phyloP scores from a whole-genome alignment of 225 moss, liverwort and hornwort genomes.

The Marchantia paleacea region DNA sequence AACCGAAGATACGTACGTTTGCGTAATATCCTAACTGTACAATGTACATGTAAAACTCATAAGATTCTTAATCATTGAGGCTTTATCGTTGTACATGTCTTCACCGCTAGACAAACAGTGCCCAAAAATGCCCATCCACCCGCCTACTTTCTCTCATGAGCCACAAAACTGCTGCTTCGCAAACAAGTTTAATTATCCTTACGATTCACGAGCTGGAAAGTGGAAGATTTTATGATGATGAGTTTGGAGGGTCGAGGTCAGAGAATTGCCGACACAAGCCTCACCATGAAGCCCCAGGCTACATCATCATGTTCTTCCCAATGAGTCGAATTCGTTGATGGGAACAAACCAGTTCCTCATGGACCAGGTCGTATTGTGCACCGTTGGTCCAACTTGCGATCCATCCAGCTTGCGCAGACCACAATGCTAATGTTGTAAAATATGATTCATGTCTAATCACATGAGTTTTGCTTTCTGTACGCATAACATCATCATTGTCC shows the following conservation, averaged over 20 bases:
- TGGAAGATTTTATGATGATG: not conserved
- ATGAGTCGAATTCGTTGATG: not conserved
- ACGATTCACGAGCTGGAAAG: not conserved
- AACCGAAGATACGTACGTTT: no score
- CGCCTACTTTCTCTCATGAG: no score
- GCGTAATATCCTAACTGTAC: no score
- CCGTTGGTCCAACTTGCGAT: not conserved
- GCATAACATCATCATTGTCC: not conserved
- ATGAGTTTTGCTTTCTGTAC: not conserved
- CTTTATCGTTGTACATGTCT: no score
- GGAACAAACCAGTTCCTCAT: not conserved
- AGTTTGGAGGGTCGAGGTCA: not conserved
- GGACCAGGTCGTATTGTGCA: not conserved
- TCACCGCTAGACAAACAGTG: no score
- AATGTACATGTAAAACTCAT: no score
- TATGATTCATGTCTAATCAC: not conserved
- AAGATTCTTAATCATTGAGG: no score
- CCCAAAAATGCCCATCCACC: no score
- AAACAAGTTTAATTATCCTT: no score
- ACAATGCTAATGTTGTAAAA: not conserved
- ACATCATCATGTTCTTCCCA: not conserved
- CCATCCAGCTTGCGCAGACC: not conserved
- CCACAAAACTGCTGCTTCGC: no score
- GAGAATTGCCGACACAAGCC: not conserved
- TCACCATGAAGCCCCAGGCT: not conserved